phyloP scores from a whole-genome alignment of 2,329 filamentous ascomycete genomes.

The Mycogone perniciosa region DNA sequence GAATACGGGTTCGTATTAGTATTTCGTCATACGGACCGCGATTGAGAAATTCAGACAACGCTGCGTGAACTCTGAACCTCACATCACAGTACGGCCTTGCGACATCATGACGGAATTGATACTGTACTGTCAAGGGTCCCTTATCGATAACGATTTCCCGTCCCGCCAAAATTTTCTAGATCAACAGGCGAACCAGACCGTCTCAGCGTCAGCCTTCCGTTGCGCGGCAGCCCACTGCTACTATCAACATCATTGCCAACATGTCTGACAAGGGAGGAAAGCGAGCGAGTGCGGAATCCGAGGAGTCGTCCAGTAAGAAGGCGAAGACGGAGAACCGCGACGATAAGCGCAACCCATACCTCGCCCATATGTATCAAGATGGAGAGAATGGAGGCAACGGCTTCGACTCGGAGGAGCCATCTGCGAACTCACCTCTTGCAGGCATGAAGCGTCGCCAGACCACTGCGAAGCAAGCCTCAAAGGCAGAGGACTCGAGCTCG shows the following conservation, averaged over 20 bases:
- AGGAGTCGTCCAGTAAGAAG: constrained; percentile 39
- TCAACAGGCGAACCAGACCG: constrained; percentile 6
- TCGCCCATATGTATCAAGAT: constrained; percentile 77
- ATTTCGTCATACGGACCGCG: no score
- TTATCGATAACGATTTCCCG: constrained; percentile 30
- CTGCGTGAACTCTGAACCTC: no score
- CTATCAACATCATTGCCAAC: constrained; percentile 1
- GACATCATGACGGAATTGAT: neutral
- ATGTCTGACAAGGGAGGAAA: constrained; percentile 41
- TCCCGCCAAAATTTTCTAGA: constrained; percentile 23
- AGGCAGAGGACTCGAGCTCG: constrained; percentile 69
- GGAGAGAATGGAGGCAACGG: constrained; percentile 35
- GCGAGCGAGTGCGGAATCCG: constrained; percentile 38
- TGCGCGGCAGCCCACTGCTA: constrained; percentile 12
- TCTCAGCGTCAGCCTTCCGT: neutral
- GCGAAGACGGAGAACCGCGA: constrained; percentile 32
- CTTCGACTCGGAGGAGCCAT: constrained; percentile 20
- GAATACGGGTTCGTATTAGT: no score
- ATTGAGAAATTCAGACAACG: no score
- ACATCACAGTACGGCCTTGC: neutral
- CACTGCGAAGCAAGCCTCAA: constrained; percentile 65
- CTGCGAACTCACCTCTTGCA: constrained; percentile 47
- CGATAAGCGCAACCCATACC: constrained; percentile 68
- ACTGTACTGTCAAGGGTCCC: neutral
- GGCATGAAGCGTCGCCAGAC: constrained; percentile 72